Base-by-base conservation (phyloP, 2,329 filamentous ascomycete species). In the Verticillium albo-atrum region DNA sequence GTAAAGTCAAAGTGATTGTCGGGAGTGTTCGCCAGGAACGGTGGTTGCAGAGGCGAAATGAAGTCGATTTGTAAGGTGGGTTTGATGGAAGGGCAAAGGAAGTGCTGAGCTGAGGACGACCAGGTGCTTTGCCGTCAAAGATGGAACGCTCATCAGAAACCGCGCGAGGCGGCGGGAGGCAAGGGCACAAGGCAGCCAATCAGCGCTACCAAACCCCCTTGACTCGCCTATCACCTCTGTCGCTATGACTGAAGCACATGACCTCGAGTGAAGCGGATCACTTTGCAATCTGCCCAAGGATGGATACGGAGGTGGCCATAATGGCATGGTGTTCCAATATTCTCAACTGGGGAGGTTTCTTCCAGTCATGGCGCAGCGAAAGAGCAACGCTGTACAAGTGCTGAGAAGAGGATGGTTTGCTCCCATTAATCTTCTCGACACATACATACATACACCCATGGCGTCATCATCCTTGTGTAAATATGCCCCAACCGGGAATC, bases 21-120 rank as follows among this genome's bases (percentile, higher is more conserved):
- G 54, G 56, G 52, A 58, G 42, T 34, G 60, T 57, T 55, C 42
- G 42, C 14, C 42, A 9, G 42, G 42, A 3, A 37, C 34, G 42
- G 6, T 23, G 42, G 20, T 47, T 47, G 42, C 42, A 47, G 42
- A 20, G 42, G 42, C n/a, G 20, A 47, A 12, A 23, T 23, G 20
- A 23, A 47, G 42, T 47, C n/a, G 42, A 47, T 47, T 47, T 47
- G 42, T 47, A n/a, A 47, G 42, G 42, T 23, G 42, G 42, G 14
- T 47, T 25, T 25, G n/a, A 14, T n/a, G 20, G 20, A 47, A 23
- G 42, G 42, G n/a, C 25, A 20, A 47, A 47, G n/a, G 42, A 23
- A 47, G n/a, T 23, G n/a, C 42, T 47, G 42, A 47, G 42, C 42
- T 47, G 42, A 47, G 20, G 42, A 17, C 15, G 35, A 47, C 20